phyloP scores from a whole-genome alignment of 352 stramenopile genomes.

The Phytophthora boehmeriae region DNA sequence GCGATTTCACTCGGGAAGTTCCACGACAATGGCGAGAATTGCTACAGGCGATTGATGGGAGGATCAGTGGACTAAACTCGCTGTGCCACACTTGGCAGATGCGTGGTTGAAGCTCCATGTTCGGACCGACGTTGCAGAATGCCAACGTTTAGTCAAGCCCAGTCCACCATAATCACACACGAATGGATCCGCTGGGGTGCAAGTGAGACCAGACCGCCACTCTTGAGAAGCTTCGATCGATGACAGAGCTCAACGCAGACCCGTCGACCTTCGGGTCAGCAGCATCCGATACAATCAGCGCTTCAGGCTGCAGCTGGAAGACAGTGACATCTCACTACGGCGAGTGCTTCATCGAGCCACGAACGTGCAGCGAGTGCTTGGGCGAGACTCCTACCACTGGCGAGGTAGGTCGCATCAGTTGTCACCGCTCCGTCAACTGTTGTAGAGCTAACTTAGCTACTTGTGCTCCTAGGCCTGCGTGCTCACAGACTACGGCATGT shows the following conservation, averaged over 20 bases:
- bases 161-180: constrained; percentile 14
- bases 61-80: too few relatives aligned
- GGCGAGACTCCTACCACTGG: constrained; percentile 30
- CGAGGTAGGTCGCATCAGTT: constrained; percentile 20
- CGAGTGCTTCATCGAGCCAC: constrained; percentile 30
- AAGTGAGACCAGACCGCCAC: constrained; percentile 14
- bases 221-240: constrained; percentile 22
- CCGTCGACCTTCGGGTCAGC: constrained; percentile 7
- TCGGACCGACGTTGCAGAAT: too few relatives aligned
- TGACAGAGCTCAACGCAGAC: constrained; percentile 6
- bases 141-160: constrained; percentile 10
- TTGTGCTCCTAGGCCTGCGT: constrained; percentile 25
- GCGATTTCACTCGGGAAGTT: too few relatives aligned
- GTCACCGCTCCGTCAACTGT: background rate
- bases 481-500: constrained; percentile 29
- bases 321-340: constrained; percentile 13
- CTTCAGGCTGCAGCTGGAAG: constrained; percentile 43
- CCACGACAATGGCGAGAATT: too few relatives aligned
- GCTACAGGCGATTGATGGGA: too few relatives aligned
- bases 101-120: too few relatives aligned
- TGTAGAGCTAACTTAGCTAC: background rate
- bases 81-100: too few relatives aligned
- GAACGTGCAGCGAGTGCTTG: constrained; percentile 45
- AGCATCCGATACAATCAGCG: constrained; percentile 7
- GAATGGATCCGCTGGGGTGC: background rate